Conservation (phyloP, 2,329 filamentous ascomycete species). For the Pezizomycotina sp. region DNA sequence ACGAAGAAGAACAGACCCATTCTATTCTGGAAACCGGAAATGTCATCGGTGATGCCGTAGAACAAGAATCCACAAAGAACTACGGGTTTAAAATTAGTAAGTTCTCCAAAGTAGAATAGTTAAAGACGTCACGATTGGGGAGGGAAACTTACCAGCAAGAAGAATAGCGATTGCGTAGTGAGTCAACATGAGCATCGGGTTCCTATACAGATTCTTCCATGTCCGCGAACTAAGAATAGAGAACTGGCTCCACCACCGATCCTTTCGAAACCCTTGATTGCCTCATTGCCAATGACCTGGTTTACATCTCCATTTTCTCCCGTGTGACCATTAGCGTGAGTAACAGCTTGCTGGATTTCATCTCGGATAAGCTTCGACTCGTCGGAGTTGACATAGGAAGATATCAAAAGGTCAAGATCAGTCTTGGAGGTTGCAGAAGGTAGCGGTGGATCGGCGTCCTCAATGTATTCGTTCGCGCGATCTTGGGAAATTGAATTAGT, state of each 20-base stretch:
- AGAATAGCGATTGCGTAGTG: slow-evolving; percentile 96
- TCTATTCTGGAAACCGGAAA: slow-evolving; percentile 92
- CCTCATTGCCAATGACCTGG: slow-evolving; percentile 34
- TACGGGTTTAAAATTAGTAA: not conserved
- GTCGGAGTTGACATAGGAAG: slow-evolving; percentile 58
- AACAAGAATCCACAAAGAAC: slow-evolving; percentile 92
- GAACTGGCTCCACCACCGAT: slow-evolving; percentile 72
- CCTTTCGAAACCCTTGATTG: slow-evolving; percentile 67
- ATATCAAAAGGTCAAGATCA: slow-evolving; percentile 67
- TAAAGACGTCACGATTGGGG: too few relatives aligned
- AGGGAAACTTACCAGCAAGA: slow-evolving; percentile 43
- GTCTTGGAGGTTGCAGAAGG: slow-evolving; percentile 43
- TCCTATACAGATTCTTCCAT: slow-evolving; percentile 93
- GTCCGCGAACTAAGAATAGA: slow-evolving; percentile 75
- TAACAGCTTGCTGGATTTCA: slow-evolving; percentile 58
- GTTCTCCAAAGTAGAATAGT: not conserved
- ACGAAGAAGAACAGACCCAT: slow-evolving; percentile 97
- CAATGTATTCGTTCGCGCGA: slow-evolving; percentile 13
- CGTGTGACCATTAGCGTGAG: slow-evolving; percentile 51
- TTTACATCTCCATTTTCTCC: slow-evolving; percentile 40
- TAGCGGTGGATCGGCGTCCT: slow-evolving; percentile 24
- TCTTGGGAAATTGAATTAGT: too few relatives aligned
- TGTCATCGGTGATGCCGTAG: slow-evolving; percentile 89
- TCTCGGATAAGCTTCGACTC: slow-evolving; percentile 58
- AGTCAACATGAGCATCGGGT: slow-evolving; percentile 94